These are phyloP conservation scores for Tetrahymena elliotti DNA, from an alignment of 73 alveolate genomes.

Conservation along the genomic window DNA sequence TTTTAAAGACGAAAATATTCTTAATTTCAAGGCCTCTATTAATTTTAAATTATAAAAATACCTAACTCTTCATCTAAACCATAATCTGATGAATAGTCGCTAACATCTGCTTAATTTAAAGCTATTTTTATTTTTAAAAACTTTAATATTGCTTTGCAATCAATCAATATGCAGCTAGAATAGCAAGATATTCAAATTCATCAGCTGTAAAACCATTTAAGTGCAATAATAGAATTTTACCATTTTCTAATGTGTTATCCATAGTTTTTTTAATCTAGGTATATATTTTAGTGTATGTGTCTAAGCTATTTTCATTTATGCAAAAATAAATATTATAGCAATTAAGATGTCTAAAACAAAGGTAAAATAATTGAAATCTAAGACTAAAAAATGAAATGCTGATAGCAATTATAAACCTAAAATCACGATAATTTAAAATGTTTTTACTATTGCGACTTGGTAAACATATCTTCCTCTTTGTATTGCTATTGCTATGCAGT, in stretches of 20 bases:
- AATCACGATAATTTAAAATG: too few species aligned
- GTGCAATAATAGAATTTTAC: background rate
- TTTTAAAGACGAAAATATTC: background rate
- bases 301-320: background rate
- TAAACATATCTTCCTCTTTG: background rate
- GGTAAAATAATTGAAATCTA: too few species aligned
- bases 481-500: background rate
- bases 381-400: background rate
- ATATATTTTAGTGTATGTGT: background rate
- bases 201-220: background rate
- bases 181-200: background rate
- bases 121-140: background rate
- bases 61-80: background rate
- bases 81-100: background rate
- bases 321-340: background rate
- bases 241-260: background rate
- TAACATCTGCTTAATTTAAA: background rate
- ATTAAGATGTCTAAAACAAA: background rate
- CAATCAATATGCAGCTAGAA: too few species aligned
- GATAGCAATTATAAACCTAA: too few species aligned
- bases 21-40: background rate
- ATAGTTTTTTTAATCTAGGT: background rate
- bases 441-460: background rate
- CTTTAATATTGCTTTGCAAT: background rate
- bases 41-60: background rate